Evolutionary conservation across 2,329 filamentous ascomycete species (phyloP), one percentile per base, ranked within the genome.

Genomic region (Hymenoscyphus scutula): DNA sequence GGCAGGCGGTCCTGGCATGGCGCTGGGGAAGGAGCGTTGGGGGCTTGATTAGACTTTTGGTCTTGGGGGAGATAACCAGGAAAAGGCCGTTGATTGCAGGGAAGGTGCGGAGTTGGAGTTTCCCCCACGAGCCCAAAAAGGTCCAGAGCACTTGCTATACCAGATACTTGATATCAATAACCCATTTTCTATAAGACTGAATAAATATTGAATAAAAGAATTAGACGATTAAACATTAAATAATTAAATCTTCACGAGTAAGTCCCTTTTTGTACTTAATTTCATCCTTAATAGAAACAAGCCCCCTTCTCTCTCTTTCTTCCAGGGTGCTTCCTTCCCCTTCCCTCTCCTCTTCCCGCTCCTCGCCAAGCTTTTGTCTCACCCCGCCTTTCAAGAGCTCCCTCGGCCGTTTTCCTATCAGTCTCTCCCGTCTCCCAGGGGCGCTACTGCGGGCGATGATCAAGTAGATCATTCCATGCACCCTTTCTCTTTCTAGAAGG

Each of bases 41-140:
- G 45, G n/a, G 45, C 45, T 51, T 51, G 45, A 51, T 25, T 51
- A 51, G 45, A 51, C n/a, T 25, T 19, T 25, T 37, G 34, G 11
- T 51, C 45, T n/a, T n/a, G n/a, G 45, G 45, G 19, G n/a, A 51
- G 45, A 51, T 51, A 51, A n/a, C n/a, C n/a, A n/a, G n/a, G n/a
- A n/a, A 51, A 25, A 23, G 23, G 45, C 45, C 45, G 45, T 51
- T 25, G 45, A 51, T 51, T 51, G 11, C 45, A 51, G 45, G 45
- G n/a, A n/a, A n/a, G n/a, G n/a, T n/a, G n/a, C n/a, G n/a, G n/a
- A n/a, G n/a, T n/a, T n/a, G n/a, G n/a, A n/a, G n/a, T n/a, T 51
- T 13, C 45, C 45, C 45, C 45, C 45, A 51, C 41, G 41, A 48
- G 7, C 10, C 17, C 17, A 19, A 19, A 19, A 19, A 45, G 8